Base-by-base conservation (phyloP, 2,329 filamentous ascomycete genomes). In the Zopfia rhizophila region DNA sequence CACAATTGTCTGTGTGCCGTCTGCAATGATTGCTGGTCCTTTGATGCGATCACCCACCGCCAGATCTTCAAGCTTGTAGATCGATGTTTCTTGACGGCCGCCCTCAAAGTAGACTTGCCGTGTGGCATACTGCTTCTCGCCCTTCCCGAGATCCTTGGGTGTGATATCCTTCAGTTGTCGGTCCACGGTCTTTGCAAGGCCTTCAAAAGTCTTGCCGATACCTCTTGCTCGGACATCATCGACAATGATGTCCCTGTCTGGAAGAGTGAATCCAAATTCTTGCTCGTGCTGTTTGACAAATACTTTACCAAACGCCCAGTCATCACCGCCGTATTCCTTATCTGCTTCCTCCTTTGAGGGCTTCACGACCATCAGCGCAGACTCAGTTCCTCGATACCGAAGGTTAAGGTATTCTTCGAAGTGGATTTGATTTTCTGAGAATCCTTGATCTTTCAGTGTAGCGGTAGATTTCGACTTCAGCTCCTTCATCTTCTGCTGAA, bases 391-490 rank as follows among this genome's bases (percentile, higher is more conserved):
- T 24, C 90, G 84, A 63, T 96, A 96, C 45, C 92, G 81, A 87
- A 97, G 91, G 67, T 97, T 96, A 45, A 97, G 82, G 63, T 96
- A 97, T 66, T 96, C 89, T 67, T 96, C 91, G 62, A 93, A 96
- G 0, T 86, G 80, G 17, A 96, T 89, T 22, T 90, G 84, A 4
- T 82, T 75, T 30, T 89, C 83, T 1, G 80, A 76, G 63, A 97
- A 96, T 0, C 91, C 92, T 71, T 97, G 92, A 2, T 88, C 86
- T 16, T 78, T 77, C 4, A 97, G 75, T 0, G 84, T 83, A 13
- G 78, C 75, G 0, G 78, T 81, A 0, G 90, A 92, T 64, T 87
- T 90, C n/a, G 82, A 79, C 73, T 89, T 93, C 25, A 97, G 78
- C 33, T 89, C 87, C 14, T 85, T 79, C 81, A 97, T 89, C 72